Evolutionary conservation across 1,284 basidiomycete genomes (phyloP), one percentile per base, ranked within the genome.

Genomic region (Gomphus bonarii): DNA sequence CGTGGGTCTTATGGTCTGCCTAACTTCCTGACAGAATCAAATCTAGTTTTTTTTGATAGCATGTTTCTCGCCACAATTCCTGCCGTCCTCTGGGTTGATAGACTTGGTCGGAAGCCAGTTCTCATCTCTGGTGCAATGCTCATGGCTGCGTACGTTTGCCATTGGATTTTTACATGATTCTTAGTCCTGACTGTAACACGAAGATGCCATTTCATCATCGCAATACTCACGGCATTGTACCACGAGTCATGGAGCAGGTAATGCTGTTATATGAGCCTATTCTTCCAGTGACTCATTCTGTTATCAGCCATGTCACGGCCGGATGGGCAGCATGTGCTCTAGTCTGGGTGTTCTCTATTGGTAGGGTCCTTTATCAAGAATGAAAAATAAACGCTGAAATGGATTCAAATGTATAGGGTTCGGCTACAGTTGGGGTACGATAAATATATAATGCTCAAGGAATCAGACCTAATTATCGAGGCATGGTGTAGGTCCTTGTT

Each of bases 61-160:
- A 84, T 84, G 81, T 84, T 84, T 67, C 71, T 88, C 59, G 84
- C 85, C 11, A 88, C 85, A 0, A 81, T 88, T 58, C 84, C 85
- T 8, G 80, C 84, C 1, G 80, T 88, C 30, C 74, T 88, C 53
- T 88, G 80, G 76, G 76, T 88, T 31, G 86, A 89, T 67, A 75
- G 82, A 55, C 63, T 82, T 22, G 86, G 86, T 30, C 78, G 86
- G 25, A 84, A 82, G 66, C 84, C 84, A 10, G 80, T 85, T 20
- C 67, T 86, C 59, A 69, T 86, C 25, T 85, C 82, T 22, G 84
- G 84, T 7, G 84, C 84, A 4, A 82, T 86, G 69, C 63, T 85
- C 47, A 86, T 86, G 84, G 84, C 79, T 40, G 72, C 66, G 75
- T 80, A 64, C 59, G 70, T 67, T n/a, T 7, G 8, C 50, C 18